Conservation (phyloP, 2,329 filamentous ascomycete genomes). For the Sarocladium brachiariae region DNA sequence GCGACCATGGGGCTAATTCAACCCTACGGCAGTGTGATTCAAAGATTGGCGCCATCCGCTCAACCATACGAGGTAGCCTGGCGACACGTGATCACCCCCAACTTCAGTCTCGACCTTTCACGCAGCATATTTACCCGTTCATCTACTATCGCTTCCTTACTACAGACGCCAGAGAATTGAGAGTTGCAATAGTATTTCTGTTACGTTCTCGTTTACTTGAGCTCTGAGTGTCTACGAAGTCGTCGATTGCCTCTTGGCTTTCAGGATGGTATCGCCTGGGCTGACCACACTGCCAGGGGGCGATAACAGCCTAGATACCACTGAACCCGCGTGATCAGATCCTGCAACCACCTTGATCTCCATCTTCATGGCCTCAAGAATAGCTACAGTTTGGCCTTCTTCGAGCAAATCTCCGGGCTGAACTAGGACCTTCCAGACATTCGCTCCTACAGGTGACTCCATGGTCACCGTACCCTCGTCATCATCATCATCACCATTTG, state of each 20-base stretch:
- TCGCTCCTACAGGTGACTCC: conserved; percentile 39
- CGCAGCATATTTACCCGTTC: no score
- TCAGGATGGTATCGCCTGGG: background rate
- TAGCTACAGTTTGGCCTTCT: conserved; percentile 34
- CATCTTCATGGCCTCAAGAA: conserved; percentile 53
- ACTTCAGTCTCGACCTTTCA: no score
- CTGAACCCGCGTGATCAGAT: background rate
- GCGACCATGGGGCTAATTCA: no score
- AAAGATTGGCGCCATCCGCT: no score
- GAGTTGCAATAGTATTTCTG: background rate
- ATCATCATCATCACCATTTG: conserved; percentile 15
- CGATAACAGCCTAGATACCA: background rate
- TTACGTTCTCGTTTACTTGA: no score
- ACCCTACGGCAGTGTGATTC: no score
- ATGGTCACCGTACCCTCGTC: conserved; percentile 24
- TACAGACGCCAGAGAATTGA: no score
- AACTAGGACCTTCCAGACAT: conserved; percentile 46
- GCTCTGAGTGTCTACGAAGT: background rate
- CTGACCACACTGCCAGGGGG: background rate
- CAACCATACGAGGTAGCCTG: no score
- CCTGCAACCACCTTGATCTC: conserved; percentile 22
- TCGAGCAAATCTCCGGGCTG: conserved; percentile 33
- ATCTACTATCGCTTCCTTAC: no score
- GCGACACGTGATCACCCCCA: no score
- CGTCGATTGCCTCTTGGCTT: background rate